A percentile compares a stretch with the other conserved stretches of the same genome.
These are phyloP conservation scores for Trametes punicea DNA, from an alignment of 768 basidiomycete species.

Conservation along the genomic window DNA sequence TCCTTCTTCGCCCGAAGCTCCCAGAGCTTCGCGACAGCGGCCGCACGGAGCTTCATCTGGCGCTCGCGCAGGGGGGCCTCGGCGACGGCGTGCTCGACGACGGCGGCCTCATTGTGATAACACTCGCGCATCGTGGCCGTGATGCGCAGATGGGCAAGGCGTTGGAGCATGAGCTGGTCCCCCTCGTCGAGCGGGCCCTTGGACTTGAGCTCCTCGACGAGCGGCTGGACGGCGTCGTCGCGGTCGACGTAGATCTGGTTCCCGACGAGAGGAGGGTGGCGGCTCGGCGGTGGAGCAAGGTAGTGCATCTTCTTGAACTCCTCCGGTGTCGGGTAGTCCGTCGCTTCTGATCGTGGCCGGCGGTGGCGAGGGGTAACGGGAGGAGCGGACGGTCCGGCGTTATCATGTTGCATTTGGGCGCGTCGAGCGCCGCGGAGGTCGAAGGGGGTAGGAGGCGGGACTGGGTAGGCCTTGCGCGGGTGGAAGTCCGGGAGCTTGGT, in stretches of 20 bases:
- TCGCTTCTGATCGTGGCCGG: neutral
- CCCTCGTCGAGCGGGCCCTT: neutral
- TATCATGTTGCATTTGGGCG: neutral
- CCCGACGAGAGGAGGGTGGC: neutral
- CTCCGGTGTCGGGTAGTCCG: neutral
- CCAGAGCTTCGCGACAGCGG: neutral
- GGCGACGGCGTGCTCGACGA: constrained; percentile 1
- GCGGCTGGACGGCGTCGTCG: constrained; percentile 1
- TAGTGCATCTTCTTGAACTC: neutral
- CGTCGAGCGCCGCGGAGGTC: constrained; percentile 4
- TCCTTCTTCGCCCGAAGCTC: neutral
- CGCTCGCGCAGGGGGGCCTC: neutral
- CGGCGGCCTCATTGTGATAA: constrained; percentile 8
- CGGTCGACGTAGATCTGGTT: constrained; percentile 6
- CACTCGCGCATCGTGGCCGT: constrained; percentile 1
- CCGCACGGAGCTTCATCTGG: neutral
- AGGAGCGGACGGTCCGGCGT: neutral
- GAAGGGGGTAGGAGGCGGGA: neutral
- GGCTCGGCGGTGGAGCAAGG: neutral
- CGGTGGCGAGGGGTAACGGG: neutral
- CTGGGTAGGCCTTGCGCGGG: constrained; percentile 9
- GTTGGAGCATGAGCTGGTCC: constrained; percentile 5
- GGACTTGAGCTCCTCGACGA: constrained; percentile 8
- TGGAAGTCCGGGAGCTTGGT: constrained; percentile 1
- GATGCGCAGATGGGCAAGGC: neutral